Evolutionary conservation across 2,329 filamentous ascomycete species (phyloP), one percentile per base, ranked within the genome.

Genomic region (Colletotrichum tropicale): DNA sequence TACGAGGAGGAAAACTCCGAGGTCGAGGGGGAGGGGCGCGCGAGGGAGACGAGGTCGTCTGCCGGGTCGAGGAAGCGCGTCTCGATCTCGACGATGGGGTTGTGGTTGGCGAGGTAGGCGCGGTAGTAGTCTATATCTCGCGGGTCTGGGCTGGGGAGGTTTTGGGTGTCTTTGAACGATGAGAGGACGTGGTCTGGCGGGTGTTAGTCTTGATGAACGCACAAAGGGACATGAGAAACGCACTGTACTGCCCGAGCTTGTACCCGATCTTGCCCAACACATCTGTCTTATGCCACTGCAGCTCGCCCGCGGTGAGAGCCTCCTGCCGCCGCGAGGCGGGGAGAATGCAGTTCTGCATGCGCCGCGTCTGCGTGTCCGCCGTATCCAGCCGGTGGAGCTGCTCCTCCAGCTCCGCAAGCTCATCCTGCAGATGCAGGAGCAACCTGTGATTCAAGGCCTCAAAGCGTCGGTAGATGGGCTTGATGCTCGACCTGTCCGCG

Each of bases 401-500:
- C 80, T 95, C 93, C 83, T 98, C 96, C 48, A 98, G 87, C 79
- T 96, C 94, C 34, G 89, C 88, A 21, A 98, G 91, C 82, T 98
- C 95, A 81, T 98, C 95, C 83, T 98, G 96, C 18, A 98, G 88
- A 77, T 97, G 93, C 0, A 98, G 87, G 4, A 98, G 86, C 4
- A 98, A 86, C 4, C 96, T 93, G 82, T 98, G 95, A 80, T 97
- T 96, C 21, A 98, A 86, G 13, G 91, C 89, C 81, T 95, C 93
- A 80, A 98, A 98, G 72, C 93, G 93, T 58, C 96, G 92, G 83
- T 98, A 98, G 74, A 98, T 90, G 1, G 95, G 95, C 61, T 81
- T 84, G 36, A 88, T 80, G 10, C 79, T 69, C 8, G 81, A 80
- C 34, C 64, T 36, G 16, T 76, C 70, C n/a, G 64, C 18, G 5